Conservation (phyloP, 352 stramenopile genomes). For the Phytophthora boehmeriae region DNA sequence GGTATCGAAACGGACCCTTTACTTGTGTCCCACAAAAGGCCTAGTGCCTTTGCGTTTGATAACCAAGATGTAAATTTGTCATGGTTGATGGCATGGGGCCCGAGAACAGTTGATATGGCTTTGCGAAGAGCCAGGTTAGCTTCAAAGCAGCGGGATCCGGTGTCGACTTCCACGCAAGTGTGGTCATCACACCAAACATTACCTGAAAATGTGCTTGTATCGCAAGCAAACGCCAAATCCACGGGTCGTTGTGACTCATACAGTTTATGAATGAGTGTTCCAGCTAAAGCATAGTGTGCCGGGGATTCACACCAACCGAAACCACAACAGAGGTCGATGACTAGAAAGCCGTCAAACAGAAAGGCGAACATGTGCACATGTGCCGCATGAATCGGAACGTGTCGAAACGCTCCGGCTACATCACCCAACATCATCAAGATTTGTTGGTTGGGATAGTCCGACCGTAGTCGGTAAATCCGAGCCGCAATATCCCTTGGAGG, state of each 20-base stretch:
- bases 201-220: neutral
- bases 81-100: slow-evolving; percentile 2
- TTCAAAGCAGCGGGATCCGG: neutral
- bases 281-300: slow-evolving; percentile 5
- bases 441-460: neutral
- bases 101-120: slow-evolving; percentile 1
- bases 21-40: slow-evolving; percentile 8
- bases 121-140: slow-evolving; percentile 3
- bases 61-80: slow-evolving; percentile 10
- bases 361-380: slow-evolving; percentile 27
- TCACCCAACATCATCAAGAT: slow-evolving; percentile 9
- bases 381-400: slow-evolving; percentile 4
- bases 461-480: neutral
- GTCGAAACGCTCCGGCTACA: slow-evolving; percentile 9
- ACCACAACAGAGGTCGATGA: slow-evolving; percentile 9
- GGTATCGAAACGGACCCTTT: neutral
- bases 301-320: slow-evolving; percentile 6
- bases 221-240: too few relatives aligned
- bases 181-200: slow-evolving; percentile 22
- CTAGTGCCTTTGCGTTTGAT: slow-evolving; percentile 5
- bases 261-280: slow-evolving; percentile 5
- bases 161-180: slow-evolving; percentile 4
- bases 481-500: neutral
- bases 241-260: neutral
- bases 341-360: slow-evolving; percentile 6